Conservation (phyloP, 1,139 yeast genomes). For the Yamadazyma jaroonii region DNA sequence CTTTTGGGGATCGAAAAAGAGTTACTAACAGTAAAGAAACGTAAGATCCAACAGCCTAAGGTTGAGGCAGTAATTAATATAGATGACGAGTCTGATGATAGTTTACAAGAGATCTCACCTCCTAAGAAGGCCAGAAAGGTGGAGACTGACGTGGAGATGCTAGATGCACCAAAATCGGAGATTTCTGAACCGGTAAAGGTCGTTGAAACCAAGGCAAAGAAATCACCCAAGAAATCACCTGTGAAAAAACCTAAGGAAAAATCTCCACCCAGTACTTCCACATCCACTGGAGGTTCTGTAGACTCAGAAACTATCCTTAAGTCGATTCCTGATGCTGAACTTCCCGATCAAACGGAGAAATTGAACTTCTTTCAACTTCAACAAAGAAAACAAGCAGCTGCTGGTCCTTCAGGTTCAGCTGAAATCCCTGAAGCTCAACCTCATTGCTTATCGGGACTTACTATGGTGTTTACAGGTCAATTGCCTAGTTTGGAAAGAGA, state of each 20-base stretch:
- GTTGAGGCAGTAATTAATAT: not conserved
- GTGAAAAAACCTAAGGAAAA: slow-evolving; percentile 4
- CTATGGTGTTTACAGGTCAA: slow-evolving; percentile 91
- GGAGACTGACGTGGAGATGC: no score
- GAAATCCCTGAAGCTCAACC: slow-evolving; percentile 75
- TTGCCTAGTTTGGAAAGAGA: slow-evolving; percentile 77
- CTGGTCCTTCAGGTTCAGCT: slow-evolving; percentile 21
- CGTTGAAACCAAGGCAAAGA: no score
- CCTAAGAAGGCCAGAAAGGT: slow-evolving; percentile 2
- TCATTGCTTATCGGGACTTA: slow-evolving; percentile 80
- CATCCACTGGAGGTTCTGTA: slow-evolving; percentile 6
- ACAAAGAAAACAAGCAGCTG: slow-evolving; percentile 42
- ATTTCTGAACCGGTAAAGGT: no score
- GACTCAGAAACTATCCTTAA: slow-evolving; percentile 57
- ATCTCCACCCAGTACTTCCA: not conserved
- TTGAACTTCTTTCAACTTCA: slow-evolving; percentile 49
- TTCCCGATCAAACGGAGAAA: slow-evolving; percentile 57
- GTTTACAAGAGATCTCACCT: slow-evolving; percentile 9
- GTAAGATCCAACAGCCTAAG: no score
- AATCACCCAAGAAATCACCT: slow-evolving; percentile 6
- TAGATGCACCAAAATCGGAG: no score
- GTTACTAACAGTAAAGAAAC: no score
- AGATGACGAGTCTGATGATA: slow-evolving; percentile 4
- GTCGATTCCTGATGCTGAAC: slow-evolving; percentile 64
- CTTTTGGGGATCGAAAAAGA: no score